Percentiles rank a stretch among this genome's conserved stretches.
Evolutionary conservation across 805 yeast genomes (phyloP).

Genomic region (Pichia rugopelliculosa): DNA sequence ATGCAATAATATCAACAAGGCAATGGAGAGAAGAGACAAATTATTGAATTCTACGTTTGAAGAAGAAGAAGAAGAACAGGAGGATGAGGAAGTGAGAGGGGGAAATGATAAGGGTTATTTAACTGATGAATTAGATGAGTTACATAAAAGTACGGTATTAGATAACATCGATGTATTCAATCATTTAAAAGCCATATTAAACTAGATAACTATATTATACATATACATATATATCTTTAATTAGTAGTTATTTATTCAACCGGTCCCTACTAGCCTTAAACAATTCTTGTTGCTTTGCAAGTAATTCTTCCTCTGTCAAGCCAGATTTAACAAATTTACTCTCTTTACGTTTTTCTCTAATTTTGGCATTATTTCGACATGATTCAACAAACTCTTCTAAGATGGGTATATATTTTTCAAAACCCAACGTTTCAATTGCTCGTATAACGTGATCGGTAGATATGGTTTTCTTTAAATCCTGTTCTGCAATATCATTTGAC

Average conservation of each 20-base stretch:
- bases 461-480: slow-evolving; percentile 91
- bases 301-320: slow-evolving; percentile 81
- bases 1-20: slow-evolving; percentile 27
- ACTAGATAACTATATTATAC: slow-evolving; percentile 10
- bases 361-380: slow-evolving; percentile 82
- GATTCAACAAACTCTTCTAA: slow-evolving; percentile 73
- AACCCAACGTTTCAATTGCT: slow-evolving; percentile 83
- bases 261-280: slow-evolving; percentile 47
- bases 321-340: slow-evolving; percentile 93
- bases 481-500: slow-evolving; percentile 92
- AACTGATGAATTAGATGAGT: slow-evolving; percentile 23
- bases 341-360: slow-evolving; percentile 74
- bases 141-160: slow-evolving; percentile 26
- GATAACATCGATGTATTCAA: slow-evolving; percentile 27
- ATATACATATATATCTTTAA: background rate
- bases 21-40: slow-evolving; percentile 40
- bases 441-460: slow-evolving; percentile 93
- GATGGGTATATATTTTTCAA: slow-evolving; percentile 74
- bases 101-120: background rate
- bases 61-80: slow-evolving; percentile 16
- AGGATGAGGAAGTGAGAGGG: slow-evolving; percentile 5
- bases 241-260: slow-evolving; percentile 22
- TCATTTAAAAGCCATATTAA: slow-evolving; percentile 23
- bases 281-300: slow-evolving; percentile 86
- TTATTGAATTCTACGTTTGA: slow-evolving; percentile 29